Conservation (phyloP, 345 rosid genomes). For the Ceriops decandra region DNA sequence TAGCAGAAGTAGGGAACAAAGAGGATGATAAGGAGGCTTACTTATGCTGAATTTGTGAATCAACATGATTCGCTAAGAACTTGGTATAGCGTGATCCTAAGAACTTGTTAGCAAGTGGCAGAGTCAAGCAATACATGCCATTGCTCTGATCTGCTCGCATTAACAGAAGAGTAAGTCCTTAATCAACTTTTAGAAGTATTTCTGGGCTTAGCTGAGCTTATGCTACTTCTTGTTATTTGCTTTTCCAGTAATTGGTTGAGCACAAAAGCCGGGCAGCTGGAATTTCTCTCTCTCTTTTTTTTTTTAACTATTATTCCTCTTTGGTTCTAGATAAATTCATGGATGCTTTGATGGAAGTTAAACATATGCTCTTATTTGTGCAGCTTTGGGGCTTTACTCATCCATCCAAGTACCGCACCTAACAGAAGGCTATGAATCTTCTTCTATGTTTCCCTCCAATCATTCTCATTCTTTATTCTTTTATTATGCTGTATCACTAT, state of each 20-base stretch:
- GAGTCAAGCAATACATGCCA: too few relatives aligned
- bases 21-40: too few relatives aligned
- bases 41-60: too few relatives aligned
- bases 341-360: not conserved
- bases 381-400: constrained; percentile 92
- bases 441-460: not conserved
- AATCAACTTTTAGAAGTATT: not conserved
- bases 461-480: constrained; percentile 21
- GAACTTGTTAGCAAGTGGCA: too few relatives aligned
- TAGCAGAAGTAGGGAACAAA: too few relatives aligned
- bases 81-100: too few relatives aligned
- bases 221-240: not conserved
- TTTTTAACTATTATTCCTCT: not conserved
- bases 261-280: not conserved
- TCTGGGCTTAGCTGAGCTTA: constrained; percentile 1
- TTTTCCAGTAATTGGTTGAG: not conserved
- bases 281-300: not conserved
- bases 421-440: constrained; percentile 11
- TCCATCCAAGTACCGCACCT: constrained; percentile 43
- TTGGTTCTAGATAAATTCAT: not conserved
- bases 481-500: not conserved
- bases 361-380: constrained; percentile 13
- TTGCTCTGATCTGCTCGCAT: too few relatives aligned
- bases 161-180: not conserved
- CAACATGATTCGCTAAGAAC: too few relatives aligned